Conservation (phyloP, 352 stramenopile species). For the Phytophthora pisi region DNA sequence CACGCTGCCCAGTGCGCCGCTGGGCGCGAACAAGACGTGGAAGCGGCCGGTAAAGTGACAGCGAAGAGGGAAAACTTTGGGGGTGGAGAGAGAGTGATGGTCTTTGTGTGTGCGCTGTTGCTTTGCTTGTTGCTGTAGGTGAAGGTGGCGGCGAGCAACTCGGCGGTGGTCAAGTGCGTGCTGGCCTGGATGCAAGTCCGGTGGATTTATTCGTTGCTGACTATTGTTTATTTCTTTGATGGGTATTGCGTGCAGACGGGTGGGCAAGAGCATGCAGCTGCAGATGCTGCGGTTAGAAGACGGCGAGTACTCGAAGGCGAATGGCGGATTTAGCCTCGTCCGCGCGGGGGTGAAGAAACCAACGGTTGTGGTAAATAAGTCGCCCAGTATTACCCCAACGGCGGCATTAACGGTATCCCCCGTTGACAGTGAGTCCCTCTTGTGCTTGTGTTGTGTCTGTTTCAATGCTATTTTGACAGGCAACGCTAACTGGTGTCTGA, state of each 20-base stretch:
- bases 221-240: neutral
- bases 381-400: neutral
- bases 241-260: neutral
- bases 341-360: conserved; percentile 51
- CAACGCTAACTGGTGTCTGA: conserved; percentile 1
- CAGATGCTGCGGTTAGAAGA: conserved; percentile 66
- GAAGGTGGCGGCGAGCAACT: conserved; percentile 34
- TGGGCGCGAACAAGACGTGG: conserved; percentile 35
- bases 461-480: neutral
- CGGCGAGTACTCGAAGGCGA: conserved; percentile 75
- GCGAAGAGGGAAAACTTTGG: neutral
- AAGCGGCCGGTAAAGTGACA: conserved; percentile 36
- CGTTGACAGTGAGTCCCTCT: conserved; percentile 11
- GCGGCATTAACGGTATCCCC: conserved; percentile 18
- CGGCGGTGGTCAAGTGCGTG: neutral
- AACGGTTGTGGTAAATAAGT: neutral
- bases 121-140: conserved; percentile 18
- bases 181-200: neutral
- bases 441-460: neutral
- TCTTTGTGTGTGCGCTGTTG: neutral
- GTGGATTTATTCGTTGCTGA: neutral
- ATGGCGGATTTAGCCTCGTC: conserved; percentile 75
- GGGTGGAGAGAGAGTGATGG: conserved; percentile 3
- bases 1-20: neutral
- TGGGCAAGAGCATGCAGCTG: conserved; percentile 51